A percentile compares a stretch with the other conserved stretches of the same genome.
phyloP scores from a whole-genome alignment of 352 stramenopile genomes.

The Phytopythium oedochilum region DNA sequence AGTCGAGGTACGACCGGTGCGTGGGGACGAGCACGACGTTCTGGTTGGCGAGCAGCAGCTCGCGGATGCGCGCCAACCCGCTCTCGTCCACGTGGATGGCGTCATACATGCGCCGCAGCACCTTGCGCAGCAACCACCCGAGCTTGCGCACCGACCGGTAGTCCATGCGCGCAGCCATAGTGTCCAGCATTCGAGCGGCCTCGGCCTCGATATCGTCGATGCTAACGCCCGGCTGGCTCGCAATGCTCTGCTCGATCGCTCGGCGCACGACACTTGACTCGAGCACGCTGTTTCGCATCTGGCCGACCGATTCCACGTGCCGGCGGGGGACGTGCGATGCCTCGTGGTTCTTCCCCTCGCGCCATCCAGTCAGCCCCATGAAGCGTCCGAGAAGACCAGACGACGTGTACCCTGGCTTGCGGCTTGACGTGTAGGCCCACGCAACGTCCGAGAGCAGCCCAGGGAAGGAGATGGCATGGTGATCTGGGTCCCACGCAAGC shows the following conservation, averaged over 20 bases:
- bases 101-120: slow-evolving; percentile 84
- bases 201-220: slow-evolving; percentile 48
- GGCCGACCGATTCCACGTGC: slow-evolving; percentile 54
- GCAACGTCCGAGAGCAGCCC: slow-evolving; percentile 81
- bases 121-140: slow-evolving; percentile 77
- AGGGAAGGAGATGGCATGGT: slow-evolving; percentile 86
- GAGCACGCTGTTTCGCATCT: slow-evolving; percentile 69
- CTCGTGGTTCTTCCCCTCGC: slow-evolving; percentile 83
- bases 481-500: slow-evolving; percentile 84
- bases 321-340: slow-evolving; percentile 76
- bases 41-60: slow-evolving; percentile 41
- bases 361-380: slow-evolving; percentile 86
- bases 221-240: slow-evolving; percentile 18
- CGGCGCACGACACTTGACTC: slow-evolving; percentile 48
- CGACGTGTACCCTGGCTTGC: slow-evolving; percentile 84
- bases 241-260: slow-evolving; percentile 41
- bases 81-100: slow-evolving; percentile 83
- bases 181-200: slow-evolving; percentile 56
- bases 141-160: slow-evolving; percentile 75
- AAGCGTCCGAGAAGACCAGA: slow-evolving; percentile 75
- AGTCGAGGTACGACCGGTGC: slow-evolving; percentile 83
- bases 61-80: slow-evolving; percentile 61
- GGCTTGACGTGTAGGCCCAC: slow-evolving; percentile 87
- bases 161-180: slow-evolving; percentile 75
- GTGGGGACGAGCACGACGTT: slow-evolving; percentile 83